These are phyloP conservation scores for Boletellus sp. DNA, from an alignment of 768 basidiomycete genomes.

Conservation along the genomic window DNA sequence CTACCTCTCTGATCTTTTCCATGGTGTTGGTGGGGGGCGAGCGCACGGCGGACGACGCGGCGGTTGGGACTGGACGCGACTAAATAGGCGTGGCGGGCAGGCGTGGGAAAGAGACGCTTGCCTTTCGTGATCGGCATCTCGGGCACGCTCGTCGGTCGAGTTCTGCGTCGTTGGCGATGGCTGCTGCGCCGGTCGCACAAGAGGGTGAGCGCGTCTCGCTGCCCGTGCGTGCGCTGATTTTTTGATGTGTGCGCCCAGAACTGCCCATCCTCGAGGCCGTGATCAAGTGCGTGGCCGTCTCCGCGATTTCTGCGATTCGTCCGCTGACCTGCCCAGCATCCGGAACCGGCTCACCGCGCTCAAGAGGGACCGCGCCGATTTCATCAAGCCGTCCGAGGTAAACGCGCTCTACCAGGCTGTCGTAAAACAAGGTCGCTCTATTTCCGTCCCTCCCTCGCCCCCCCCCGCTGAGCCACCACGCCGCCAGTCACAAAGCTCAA, in stretches of 20 bases:
- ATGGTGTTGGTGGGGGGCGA: conserved; percentile 26
- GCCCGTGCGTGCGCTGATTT: no score
- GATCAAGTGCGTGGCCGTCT: conserved; percentile 61
- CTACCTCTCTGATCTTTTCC: conserved; percentile 49
- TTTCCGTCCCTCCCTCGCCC: neutral
- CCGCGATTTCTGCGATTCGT: conserved; percentile 14
- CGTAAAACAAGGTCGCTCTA: conserved; percentile 79
- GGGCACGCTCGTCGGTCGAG: neutral
- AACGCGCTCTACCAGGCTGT: conserved; percentile 89
- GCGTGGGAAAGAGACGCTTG: conserved; percentile 34
- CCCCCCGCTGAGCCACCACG: neutral
- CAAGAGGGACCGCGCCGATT: conserved; percentile 90
- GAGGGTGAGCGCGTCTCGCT: conserved; percentile 61
- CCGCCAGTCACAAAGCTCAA: conserved; percentile 84
- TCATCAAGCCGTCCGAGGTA: conserved; percentile 91
- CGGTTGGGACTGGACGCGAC: conserved; percentile 18
- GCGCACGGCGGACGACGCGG: conserved; percentile 6
- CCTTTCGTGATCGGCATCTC: conserved; percentile 34
- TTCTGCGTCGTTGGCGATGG: conserved; percentile 40
- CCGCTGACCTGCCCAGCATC: conserved; percentile 54
- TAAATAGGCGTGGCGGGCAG: conserved; percentile 19
- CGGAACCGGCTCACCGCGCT: conserved; percentile 92
- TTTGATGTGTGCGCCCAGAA: conserved; percentile 59
- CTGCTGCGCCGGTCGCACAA: conserved; percentile 64
- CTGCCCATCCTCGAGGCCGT: conserved; percentile 91